Conservation (phyloP, 2,329 filamentous ascomycete species). For the Talaromyces sp. region DNA sequence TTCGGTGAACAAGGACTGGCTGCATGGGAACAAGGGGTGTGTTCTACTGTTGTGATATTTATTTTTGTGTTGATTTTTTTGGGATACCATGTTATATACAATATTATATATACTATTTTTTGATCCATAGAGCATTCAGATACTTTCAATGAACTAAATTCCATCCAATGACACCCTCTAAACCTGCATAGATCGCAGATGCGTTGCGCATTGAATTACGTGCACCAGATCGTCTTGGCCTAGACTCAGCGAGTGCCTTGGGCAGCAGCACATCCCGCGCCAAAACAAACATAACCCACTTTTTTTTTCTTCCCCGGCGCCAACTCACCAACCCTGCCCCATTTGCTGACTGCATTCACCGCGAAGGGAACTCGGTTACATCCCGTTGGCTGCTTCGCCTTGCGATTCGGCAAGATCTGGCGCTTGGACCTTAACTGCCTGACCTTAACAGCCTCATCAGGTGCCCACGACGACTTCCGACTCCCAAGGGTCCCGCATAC, state of each 20-base stretch:
- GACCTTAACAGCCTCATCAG: conserved; percentile 26
- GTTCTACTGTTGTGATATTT: neutral
- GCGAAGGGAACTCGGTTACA: neutral
- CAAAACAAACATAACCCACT: conserved; percentile 30
- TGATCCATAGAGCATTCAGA: neutral
- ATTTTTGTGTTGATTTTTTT: conserved; percentile 5
- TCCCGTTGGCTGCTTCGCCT: conserved; percentile 17
- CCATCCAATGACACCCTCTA: no score
- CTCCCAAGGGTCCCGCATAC: neutral
- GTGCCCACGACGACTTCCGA: conserved; percentile 22
- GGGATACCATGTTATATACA: conserved; percentile 18
- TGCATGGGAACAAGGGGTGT: conserved; percentile 4
- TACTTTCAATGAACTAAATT: neutral
- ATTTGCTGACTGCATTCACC: conserved; percentile 2
- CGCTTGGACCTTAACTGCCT: conserved; percentile 30
- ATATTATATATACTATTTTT: neutral
- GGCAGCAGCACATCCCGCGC: conserved; percentile 24
- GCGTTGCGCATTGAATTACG: no score
- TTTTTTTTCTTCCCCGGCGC: conserved; percentile 12
- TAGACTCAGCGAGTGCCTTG: conserved; percentile 19
- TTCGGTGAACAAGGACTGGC: conserved; percentile 6
- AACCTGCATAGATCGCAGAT: no score
- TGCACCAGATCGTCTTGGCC: neutral
- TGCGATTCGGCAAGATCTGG: conserved; percentile 13
- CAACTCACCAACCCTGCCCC: conserved; percentile 14